Percentiles rank a stretch among this genome's conserved stretches.
These are phyloP conservation scores for Yarrowia sp. DNA, from an alignment of 805 yeast genomes.

Conservation along the genomic window DNA sequence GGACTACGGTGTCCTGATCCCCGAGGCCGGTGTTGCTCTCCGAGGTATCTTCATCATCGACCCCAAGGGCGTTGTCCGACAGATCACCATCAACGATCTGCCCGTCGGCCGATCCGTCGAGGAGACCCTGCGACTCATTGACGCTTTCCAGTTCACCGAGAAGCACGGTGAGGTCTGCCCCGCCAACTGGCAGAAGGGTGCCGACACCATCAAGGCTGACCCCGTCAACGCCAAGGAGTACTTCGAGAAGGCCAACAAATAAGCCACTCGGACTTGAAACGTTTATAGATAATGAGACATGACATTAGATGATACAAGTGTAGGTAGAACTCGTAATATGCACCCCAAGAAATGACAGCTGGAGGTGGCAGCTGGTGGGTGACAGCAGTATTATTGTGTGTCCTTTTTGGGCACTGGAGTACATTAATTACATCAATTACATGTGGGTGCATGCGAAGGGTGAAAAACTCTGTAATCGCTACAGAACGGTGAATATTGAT, in stretches of 20 bases:
- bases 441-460: no score
- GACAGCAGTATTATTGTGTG: no score
- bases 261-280: constrained; percentile 7
- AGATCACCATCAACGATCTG: constrained; percentile 96
- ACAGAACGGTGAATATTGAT: no score
- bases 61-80: constrained; percentile 94
- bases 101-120: constrained; percentile 99
- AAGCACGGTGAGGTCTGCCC: constrained; percentile 99
- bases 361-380: no score
- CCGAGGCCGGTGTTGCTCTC: constrained; percentile 95
- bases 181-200: constrained; percentile 98
- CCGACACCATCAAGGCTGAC: constrained; percentile 88
- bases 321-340: background rate
- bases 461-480: no score
- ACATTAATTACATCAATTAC: no score
- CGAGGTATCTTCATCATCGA: constrained; percentile 98
- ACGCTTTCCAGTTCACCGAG: constrained; percentile 99
- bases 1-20: constrained; percentile 97
- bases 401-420: no score
- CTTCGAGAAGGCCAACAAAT: constrained; percentile 67
- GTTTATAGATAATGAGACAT: constrained; percentile 36
- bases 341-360: no score
- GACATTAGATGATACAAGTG: background rate
- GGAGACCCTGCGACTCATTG: constrained; percentile 95
- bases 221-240: constrained; percentile 80